These are phyloP conservation scores for Aleurites moluccanus DNA, from an alignment of 441 rosid genomes.

Conservation along the genomic window DNA sequence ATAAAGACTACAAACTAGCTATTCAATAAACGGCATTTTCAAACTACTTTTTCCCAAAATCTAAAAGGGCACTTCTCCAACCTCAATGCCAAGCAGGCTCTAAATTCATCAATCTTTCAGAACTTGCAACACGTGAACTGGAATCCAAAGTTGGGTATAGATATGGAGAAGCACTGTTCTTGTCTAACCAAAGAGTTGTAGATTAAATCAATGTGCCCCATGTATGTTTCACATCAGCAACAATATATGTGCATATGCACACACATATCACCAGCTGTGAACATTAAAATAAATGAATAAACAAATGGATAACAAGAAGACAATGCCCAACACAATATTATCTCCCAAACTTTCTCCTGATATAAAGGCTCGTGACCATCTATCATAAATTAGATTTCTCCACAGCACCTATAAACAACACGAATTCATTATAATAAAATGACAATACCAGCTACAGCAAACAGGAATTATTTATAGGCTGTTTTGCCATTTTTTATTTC, in stretches of 20 bases:
- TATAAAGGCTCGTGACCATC: not conserved
- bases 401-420: not conserved
- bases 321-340: not conserved
- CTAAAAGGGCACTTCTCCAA: too few species aligned
- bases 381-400: not conserved
- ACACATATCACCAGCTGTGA: not conserved
- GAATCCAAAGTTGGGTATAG: not conserved
- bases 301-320: not conserved
- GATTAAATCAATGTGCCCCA: not conserved
- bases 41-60: too few species aligned
- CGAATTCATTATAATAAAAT: not conserved
- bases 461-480: not conserved
- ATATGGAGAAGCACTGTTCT: not conserved
- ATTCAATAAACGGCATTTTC: too few species aligned
- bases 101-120: not conserved
- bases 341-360: not conserved
- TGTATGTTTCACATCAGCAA: not conserved
- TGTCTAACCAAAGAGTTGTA: not conserved
- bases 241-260: not conserved
- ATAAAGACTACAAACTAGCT: too few species aligned
- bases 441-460: not conserved
- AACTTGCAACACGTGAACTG: not conserved
- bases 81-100: too few species aligned
- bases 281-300: not conserved
- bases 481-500: not conserved